Conservation (phyloP, 495 filamentous ascomycete species). For the Margaritispora aquatica region DNA sequence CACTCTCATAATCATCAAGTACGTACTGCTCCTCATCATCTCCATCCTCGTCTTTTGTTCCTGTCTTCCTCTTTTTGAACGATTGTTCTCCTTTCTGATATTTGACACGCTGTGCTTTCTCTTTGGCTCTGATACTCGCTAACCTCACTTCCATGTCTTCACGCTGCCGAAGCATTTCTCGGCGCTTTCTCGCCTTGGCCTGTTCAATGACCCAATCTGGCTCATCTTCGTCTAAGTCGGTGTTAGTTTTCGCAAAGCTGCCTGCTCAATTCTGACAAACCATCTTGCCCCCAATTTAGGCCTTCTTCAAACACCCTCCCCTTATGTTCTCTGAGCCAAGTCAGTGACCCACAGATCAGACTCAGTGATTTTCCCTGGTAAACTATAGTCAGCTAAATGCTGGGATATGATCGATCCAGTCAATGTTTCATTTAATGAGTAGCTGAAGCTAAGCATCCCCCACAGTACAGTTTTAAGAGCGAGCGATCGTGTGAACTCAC, state of each 20-base stretch:
- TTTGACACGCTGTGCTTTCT: constrained; percentile 52
- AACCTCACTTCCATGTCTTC: constrained; percentile 67
- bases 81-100: constrained; percentile 34
- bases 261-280: constrained; percentile 23
- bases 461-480: neutral
- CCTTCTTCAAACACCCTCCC: constrained; percentile 57
- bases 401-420: too few relatives aligned
- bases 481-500: constrained; percentile 38
- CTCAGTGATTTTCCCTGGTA: constrained; percentile 93
- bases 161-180: constrained; percentile 57
- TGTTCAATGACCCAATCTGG: constrained; percentile 87
- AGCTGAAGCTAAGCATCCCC: neutral
- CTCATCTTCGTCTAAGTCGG: constrained; percentile 57
- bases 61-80: constrained; percentile 41
- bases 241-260: too few relatives aligned
- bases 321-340: constrained; percentile 88
- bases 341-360: constrained; percentile 85
- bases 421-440: neutral
- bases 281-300: constrained; percentile 30
- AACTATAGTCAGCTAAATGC: constrained; percentile 2
- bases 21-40: constrained; percentile 68
- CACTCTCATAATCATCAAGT: constrained; percentile 76
- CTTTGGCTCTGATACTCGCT: constrained; percentile 59
- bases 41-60: constrained; percentile 22
- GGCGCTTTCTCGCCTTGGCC: constrained; percentile 57